These are phyloP conservation scores for Lipomyces sp. DNA, from an alignment of 805 yeast species.

Conservation along the genomic window DNA sequence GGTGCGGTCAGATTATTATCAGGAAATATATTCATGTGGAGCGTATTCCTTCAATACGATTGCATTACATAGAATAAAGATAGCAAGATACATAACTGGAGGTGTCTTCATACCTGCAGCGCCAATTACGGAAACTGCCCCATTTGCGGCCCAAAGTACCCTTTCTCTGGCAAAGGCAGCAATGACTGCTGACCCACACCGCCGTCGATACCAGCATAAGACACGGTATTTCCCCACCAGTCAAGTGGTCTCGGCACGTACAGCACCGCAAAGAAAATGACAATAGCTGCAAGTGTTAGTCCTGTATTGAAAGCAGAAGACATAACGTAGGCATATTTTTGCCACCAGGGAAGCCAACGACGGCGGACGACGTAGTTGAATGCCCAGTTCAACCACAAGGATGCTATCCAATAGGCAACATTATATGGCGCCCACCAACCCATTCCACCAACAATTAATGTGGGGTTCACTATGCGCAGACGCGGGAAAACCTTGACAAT, in stretches of 20 bases:
- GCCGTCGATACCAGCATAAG: slow-evolving; percentile 29
- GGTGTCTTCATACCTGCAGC: too few relatives aligned
- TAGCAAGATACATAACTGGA: too few relatives aligned
- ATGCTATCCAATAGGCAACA: slow-evolving; percentile 37
- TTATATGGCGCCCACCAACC: slow-evolving; percentile 46
- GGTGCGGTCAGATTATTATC: too few relatives aligned
- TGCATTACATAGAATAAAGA: too few relatives aligned
- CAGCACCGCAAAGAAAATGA: slow-evolving; percentile 59
- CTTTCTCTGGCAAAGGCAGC: slow-evolving; percentile 41
- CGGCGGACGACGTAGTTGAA: slow-evolving; percentile 64
- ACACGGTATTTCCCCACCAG: slow-evolving; percentile 70
- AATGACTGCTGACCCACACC: slow-evolving; percentile 26
- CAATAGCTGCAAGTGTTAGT: slow-evolving; percentile 63
- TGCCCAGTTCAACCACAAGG: slow-evolving; percentile 50
- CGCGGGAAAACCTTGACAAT: slow-evolving; percentile 9
- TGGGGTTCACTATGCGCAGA: slow-evolving; percentile 22
- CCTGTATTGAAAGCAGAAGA: slow-evolving; percentile 72
- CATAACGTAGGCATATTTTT: slow-evolving; percentile 69
- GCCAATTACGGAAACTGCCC: slow-evolving; percentile 20
- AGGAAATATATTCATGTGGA: too few relatives aligned
- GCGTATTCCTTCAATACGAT: too few relatives aligned
- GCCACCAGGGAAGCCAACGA: slow-evolving; percentile 71
- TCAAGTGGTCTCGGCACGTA: slow-evolving; percentile 48
- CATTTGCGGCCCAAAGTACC: slow-evolving; percentile 38
- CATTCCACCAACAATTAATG: slow-evolving; percentile 44